Evolutionary conservation across 352 stramenopile genomes (phyloP).

Genomic region (Globisporangium abappressorium): DNA sequence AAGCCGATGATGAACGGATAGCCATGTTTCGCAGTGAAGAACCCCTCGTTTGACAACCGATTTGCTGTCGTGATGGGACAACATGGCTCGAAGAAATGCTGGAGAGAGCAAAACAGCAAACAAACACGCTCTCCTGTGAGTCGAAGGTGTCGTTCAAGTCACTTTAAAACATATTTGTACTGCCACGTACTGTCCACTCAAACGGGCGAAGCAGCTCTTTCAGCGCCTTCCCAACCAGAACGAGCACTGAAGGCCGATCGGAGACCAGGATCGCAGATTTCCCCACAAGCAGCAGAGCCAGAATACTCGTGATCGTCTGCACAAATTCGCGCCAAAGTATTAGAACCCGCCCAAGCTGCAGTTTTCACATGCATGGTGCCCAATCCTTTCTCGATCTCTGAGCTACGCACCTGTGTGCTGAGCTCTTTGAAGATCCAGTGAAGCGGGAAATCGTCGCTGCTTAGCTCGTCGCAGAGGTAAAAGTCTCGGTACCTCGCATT

Average conservation of each 20-base stretch:
- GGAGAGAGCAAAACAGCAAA: neutral
- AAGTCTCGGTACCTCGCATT: constrained; percentile 35
- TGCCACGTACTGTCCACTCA: constrained; percentile 42
- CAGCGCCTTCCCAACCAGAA: constrained; percentile 35
- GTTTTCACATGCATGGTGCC: neutral
- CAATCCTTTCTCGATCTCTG: neutral
- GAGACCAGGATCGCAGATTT: constrained; percentile 62
- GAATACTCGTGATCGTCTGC: constrained; percentile 47
- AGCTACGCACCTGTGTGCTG: constrained; percentile 41
- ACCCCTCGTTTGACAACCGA: constrained; percentile 27
- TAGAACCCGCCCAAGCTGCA: neutral
- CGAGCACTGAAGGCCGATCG: constrained; percentile 35
- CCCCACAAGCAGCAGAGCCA: constrained; percentile 44
- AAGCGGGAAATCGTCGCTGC: constrained; percentile 23
- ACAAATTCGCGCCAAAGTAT: neutral
- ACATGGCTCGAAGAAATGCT: constrained; percentile 59
- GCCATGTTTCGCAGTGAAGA: constrained; percentile 28
- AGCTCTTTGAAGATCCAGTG: constrained; percentile 49
- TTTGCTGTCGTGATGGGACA: constrained; percentile 39
- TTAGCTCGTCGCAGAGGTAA: constrained; percentile 24
- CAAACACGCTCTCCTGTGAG: neutral
- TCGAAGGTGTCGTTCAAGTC: neutral
- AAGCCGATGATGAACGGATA: constrained; percentile 53
- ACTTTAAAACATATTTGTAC: neutral
- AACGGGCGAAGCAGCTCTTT: constrained; percentile 49